These are phyloP conservation scores for Quercus aquifolioides DNA, from an alignment of 306 rosid species.

Conservation along the genomic window DNA sequence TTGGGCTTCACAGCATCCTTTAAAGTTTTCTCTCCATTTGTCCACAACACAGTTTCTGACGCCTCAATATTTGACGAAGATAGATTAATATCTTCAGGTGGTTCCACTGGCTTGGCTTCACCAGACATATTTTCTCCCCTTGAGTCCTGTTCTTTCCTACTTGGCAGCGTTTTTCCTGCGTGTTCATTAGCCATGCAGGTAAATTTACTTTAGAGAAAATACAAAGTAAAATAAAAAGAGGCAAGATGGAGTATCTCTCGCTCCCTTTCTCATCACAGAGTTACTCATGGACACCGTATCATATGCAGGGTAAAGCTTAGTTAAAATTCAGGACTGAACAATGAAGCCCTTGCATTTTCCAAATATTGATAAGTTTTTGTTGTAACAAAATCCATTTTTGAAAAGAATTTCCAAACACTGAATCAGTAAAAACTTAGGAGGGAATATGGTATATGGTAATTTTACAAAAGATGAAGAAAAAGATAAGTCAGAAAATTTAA, in stretches of 20 bases:
- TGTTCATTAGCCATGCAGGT: conserved; percentile 12
- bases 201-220: not conserved
- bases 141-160: conserved; percentile 29
- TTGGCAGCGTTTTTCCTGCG: conserved; percentile 44
- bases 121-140: conserved; percentile 18
- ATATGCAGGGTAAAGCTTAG: not conserved
- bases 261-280: not conserved
- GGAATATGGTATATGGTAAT: not conserved
- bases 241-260: not conserved
- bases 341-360: not conserved
- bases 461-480: not conserved
- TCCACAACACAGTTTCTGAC: conserved; percentile 22
- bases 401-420: not conserved
- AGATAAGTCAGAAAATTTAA: not conserved
- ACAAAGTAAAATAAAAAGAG: not conserved
- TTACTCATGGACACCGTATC: not conserved
- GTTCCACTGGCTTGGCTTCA: conserved; percentile 37
- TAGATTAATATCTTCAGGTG: conserved; percentile 25
- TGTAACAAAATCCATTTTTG: not conserved
- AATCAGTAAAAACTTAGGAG: not conserved
- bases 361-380: not conserved
- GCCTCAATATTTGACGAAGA: conserved; percentile 28
- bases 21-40: conserved; percentile 53
- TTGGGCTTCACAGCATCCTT: conserved; percentile 84
- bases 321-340: not conserved